phyloP scores from a whole-genome alignment of 352 stramenopile genomes.

The Pelagophyceae sp. region DNA sequence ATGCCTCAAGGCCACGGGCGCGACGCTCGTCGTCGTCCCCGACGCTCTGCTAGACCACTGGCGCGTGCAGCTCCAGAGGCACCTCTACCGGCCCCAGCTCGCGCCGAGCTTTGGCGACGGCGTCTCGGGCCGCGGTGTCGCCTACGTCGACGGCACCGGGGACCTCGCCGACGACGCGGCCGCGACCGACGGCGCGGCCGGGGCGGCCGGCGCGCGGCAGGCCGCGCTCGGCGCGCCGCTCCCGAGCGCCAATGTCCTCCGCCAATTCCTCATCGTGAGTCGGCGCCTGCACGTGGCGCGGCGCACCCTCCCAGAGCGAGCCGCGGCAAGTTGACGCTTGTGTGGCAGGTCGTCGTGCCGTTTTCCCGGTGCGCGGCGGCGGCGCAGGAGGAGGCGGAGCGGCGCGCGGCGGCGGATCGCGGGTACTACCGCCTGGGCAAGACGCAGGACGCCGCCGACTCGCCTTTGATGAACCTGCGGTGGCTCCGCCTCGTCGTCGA shows the following conservation, averaged over 20 bases:
- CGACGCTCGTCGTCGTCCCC: conserved; percentile 53
- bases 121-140: conserved; percentile 31
- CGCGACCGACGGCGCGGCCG: not conserved
- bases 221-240: conserved; percentile 21
- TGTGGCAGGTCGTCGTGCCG: conserved; percentile 48
- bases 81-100: conserved; percentile 38
- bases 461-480: conserved; percentile 43
- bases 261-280: conserved; percentile 36
- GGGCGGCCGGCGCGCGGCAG: not conserved
- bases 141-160: conserved; percentile 44
- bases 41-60: conserved; percentile 55
- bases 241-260: conserved; percentile 32
- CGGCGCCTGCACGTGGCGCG: no score
- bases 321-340: no score
- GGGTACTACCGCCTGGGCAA: not conserved
- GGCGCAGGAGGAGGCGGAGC: conserved; percentile 20
- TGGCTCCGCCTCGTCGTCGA: conserved; percentile 82
- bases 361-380: conserved; percentile 33
- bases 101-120: conserved; percentile 32
- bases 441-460: conserved; percentile 19
- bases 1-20: conserved; percentile 39
- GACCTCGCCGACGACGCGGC: conserved; percentile 28
- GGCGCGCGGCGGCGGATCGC: not conserved
- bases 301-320: no score
- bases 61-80: conserved; percentile 44